Base-by-base conservation (phyloP, 164 flowering plant species). In the Kalanchoe fedtschenkoi region DNA sequence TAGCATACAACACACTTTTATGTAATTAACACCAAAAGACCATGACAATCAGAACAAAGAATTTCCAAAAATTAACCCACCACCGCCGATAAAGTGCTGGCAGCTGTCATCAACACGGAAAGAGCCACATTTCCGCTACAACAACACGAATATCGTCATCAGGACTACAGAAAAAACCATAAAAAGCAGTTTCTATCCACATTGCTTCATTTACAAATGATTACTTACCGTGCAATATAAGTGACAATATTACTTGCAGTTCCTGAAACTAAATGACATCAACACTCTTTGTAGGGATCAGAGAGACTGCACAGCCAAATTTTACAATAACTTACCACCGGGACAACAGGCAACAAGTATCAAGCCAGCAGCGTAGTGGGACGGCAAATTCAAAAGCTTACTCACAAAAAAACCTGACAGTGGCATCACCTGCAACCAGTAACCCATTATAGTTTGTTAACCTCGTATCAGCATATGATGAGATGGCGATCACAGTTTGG, bases 101-200 rank as follows among this genome's bases (percentile, higher is more conserved):
- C 88, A 37, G 98, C 98, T 32, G 98, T 89, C 98, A 92, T 87
- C 71, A 89, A 61, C 37, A 92, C 96, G 26, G 98, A 92, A 55
- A 89, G 96, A 41, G 96, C 98, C 59, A 92, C 98, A 78, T 89
- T 92, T 70, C 93, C 96, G 11, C 98, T 89, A 88, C 24, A 63
- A 88, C 24, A 63, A 72, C 33, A 71, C 39, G 65, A 53, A 19
- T 42, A 38, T 56, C 47, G 21, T 47, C n/a, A 38, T 72, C 62
- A 75, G 63, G 37, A 65, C 46, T 33, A 42, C 46, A 55, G n/a
- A 58, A 62, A 30, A 47, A 10, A 54, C 34, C 11, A 58, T 47
- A 21, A 34, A 43, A 39, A 32, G 56, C 9, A 16, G 46, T 39
- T 24, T 28, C 4, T 16, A 33, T 53, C 10, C 4, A 10, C 33